phyloP scores from a whole-genome alignment of 2,329 filamentous ascomycete species.

The Mollisiaceae sp. region DNA sequence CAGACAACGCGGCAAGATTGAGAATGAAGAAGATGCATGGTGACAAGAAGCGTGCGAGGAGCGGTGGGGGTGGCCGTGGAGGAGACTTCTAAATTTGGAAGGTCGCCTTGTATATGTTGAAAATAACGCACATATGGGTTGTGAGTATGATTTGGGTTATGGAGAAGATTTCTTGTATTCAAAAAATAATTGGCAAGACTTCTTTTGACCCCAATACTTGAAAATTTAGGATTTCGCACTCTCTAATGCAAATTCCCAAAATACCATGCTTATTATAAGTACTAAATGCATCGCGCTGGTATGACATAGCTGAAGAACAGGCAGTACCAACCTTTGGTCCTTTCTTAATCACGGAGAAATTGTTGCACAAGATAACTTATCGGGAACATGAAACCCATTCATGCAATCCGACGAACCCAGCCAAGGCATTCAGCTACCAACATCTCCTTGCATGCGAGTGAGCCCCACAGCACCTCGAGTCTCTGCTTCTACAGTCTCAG shows the following conservation, averaged over 20 bases:
- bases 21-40: slow-evolving; percentile 42
- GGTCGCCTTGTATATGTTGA: not conserved
- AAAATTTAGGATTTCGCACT: not conserved
- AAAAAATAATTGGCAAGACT: not conserved
- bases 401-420: not conserved
- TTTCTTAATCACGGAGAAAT: too few relatives aligned
- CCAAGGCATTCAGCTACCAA: not conserved
- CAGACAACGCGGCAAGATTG: slow-evolving; percentile 39
- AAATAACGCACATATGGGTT: not conserved
- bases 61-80: slow-evolving; percentile 15
- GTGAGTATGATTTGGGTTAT: not conserved
- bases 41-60: slow-evolving; percentile 41
- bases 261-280: too few relatives aligned
- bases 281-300: too few relatives aligned
- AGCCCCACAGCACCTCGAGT: not conserved
- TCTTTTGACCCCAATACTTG: not conserved
- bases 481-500: not conserved
- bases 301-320: too few relatives aligned
- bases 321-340: too few relatives aligned
- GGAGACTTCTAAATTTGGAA: not conserved
- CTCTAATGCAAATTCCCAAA: too few relatives aligned
- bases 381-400: not conserved
- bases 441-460: not conserved
- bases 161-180: not conserved
- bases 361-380: too few relatives aligned